Evolutionary conservation across 805 yeast species (phyloP).

Genomic region (Wickerhamomyces canadensis): DNA sequence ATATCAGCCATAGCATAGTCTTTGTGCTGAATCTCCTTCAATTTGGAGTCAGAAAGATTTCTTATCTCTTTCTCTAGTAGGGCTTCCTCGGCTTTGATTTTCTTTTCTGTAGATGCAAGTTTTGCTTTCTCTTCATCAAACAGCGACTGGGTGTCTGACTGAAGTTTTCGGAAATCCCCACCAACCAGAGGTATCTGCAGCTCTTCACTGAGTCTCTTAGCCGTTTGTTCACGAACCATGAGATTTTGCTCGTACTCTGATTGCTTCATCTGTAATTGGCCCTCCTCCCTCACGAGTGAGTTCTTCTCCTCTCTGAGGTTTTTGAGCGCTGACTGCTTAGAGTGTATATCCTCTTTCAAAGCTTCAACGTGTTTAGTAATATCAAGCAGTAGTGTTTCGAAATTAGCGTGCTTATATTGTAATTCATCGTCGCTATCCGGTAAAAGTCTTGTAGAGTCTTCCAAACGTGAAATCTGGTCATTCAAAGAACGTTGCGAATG

Average conservation of each 20-base stretch:
- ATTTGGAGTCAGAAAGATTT: conserved; percentile 27
- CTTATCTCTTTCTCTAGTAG: conserved; percentile 11
- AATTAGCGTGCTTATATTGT: conserved; percentile 34
- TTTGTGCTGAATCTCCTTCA: conserved; percentile 38
- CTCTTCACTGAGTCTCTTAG: conserved; percentile 1
- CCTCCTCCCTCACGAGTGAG: conserved; percentile 42
- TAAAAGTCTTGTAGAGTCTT: conserved; percentile 39
- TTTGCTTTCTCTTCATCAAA: conserved; percentile 3
- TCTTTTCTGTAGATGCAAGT: conserved; percentile 8
- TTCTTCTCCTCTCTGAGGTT: conserved; percentile 29
- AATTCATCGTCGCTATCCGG: conserved; percentile 39
- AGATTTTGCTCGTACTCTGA: conserved; percentile 26
- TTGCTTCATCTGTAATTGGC: conserved; percentile 45
- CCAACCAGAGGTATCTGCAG: background rate
- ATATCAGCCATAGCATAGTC: conserved; percentile 39
- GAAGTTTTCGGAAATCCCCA: conserved; percentile 1
- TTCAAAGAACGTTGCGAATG: conserved; percentile 39
- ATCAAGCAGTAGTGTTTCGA: conserved; percentile 27
- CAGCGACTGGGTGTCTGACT: conserved; percentile 1
- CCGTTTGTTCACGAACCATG: conserved; percentile 16
- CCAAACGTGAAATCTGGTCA: conserved; percentile 49
- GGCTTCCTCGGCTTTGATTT: conserved; percentile 12
- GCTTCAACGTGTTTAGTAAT: conserved; percentile 25
- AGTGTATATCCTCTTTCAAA: conserved; percentile 20
- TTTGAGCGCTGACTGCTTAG: conserved; percentile 21